Conservation (phyloP, 2,329 filamentous ascomycete genomes). For the Colletotrichum higginsianum region DNA sequence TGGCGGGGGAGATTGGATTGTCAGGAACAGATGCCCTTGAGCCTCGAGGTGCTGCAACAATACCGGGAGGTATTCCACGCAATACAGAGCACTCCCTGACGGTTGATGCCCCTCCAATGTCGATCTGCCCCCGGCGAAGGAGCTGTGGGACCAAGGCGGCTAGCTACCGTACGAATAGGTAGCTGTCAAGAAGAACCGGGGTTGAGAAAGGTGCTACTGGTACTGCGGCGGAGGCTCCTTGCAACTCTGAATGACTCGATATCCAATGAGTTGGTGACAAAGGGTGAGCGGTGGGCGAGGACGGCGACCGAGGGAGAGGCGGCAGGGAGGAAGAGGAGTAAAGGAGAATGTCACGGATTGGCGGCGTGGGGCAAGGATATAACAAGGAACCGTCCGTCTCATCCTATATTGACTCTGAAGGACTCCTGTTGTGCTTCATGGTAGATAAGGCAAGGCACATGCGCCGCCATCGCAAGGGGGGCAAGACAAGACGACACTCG, state of each 20-base stretch:
- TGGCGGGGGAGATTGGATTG: constrained; percentile 11
- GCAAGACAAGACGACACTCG: constrained; percentile 29
- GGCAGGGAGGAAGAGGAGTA: constrained; percentile 10
- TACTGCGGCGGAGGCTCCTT: constrained; percentile 10
- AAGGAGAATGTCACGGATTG: constrained; percentile 8
- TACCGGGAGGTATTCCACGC: too few species aligned
- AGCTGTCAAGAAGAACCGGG: background rate
- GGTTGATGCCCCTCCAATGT: constrained; percentile 27
- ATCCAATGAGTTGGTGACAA: constrained; percentile 26
- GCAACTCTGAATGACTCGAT: constrained; percentile 37
- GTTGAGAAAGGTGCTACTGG: background rate
- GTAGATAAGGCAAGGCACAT: constrained; percentile 10
- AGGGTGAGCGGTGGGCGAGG: constrained; percentile 14
- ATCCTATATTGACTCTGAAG: constrained; percentile 3
- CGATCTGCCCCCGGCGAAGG: constrained; percentile 19
- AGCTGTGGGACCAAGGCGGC: background rate
- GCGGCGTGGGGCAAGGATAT: constrained; percentile 27
- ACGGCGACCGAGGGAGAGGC: constrained; percentile 41
- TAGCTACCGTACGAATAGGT: too few species aligned
- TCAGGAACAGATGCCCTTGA: constrained; percentile 17
- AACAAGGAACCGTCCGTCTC: constrained; percentile 26
- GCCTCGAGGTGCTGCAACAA: background rate
- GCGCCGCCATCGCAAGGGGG: background rate
- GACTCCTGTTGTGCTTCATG: constrained; percentile 5
- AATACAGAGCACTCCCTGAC: background rate